These are phyloP conservation scores for Debaryomyces sp. DNA, from an alignment of 1,139 yeast genomes.

Conservation along the genomic window DNA sequence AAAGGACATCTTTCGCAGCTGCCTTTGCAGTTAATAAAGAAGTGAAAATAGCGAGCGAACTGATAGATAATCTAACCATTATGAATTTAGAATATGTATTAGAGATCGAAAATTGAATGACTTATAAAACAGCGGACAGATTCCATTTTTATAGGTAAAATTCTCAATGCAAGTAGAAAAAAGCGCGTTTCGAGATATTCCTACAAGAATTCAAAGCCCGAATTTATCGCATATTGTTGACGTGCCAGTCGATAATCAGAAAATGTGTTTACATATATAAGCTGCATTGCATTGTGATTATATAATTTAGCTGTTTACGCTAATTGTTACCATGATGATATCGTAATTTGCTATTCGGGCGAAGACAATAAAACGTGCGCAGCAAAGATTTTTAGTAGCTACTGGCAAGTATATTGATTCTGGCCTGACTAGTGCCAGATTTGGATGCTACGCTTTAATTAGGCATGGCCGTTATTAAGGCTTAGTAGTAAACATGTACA, in stretches of 20 bases:
- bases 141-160: not conserved
- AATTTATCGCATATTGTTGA: not conserved
- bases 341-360: no score
- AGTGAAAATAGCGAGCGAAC: constrained; percentile 13
- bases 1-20: constrained; percentile 37
- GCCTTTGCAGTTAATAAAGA: constrained; percentile 22
- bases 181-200: not conserved
- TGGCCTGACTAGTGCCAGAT: no score
- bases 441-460: no score
- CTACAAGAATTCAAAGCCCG: not conserved
- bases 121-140: not conserved
- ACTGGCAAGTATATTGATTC: no score
- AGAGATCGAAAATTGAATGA: not conserved
- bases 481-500: no score
- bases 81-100: constrained; percentile 6
- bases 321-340: no score
- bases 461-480: no score
- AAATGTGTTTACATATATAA: not conserved
- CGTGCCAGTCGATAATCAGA: not conserved
- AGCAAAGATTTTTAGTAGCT: no score
- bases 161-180: not conserved
- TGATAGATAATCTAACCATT: constrained; percentile 20
- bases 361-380: no score
- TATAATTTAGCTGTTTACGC: not conserved
- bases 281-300: not conserved